A percentile compares a stretch with the other conserved stretches of the same genome.
phyloP scores from a whole-genome alignment of 2,329 filamentous ascomycete species.

The Raffaelea albimanens region DNA sequence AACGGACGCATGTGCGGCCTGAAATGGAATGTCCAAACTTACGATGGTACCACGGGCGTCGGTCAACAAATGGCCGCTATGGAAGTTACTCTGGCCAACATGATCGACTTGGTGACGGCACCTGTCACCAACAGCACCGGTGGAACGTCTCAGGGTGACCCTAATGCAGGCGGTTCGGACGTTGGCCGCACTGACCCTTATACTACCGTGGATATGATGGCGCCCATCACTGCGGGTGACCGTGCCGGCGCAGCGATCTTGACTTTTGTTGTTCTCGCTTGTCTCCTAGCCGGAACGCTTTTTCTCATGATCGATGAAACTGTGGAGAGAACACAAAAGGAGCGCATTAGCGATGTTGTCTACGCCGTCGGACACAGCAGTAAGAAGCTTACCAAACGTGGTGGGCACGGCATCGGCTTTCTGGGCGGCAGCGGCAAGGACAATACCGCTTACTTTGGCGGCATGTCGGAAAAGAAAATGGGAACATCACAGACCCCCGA shows the following conservation, averaged over 20 bases:
- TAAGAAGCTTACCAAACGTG: not conserved
- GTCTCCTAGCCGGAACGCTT: not conserved
- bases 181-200: constrained; percentile 26
- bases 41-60: constrained; percentile 51
- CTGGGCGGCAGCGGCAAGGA: too few species aligned
- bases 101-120: constrained; percentile 34
- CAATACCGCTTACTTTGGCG: too few species aligned
- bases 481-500: too few species aligned
- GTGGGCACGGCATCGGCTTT: too few species aligned
- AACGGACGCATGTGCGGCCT: constrained; percentile 51
- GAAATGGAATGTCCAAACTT: constrained; percentile 37
- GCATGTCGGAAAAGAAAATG: too few species aligned
- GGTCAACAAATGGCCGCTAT: constrained; percentile 64
- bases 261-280: constrained; percentile 27
- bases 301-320: not conserved
- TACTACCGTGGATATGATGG: constrained; percentile 14
- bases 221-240: constrained; percentile 47
- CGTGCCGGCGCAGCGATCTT: constrained; percentile 57
- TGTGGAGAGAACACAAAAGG: not conserved
- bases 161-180: constrained; percentile 35
- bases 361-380: not conserved
- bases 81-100: constrained; percentile 53
- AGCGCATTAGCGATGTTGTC: not conserved
- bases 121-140: constrained; percentile 33
- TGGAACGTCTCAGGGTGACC: constrained; percentile 39